These are phyloP conservation scores for Aegle marmelos DNA, from an alignment of 345 rosid genomes.

Conservation along the genomic window DNA sequence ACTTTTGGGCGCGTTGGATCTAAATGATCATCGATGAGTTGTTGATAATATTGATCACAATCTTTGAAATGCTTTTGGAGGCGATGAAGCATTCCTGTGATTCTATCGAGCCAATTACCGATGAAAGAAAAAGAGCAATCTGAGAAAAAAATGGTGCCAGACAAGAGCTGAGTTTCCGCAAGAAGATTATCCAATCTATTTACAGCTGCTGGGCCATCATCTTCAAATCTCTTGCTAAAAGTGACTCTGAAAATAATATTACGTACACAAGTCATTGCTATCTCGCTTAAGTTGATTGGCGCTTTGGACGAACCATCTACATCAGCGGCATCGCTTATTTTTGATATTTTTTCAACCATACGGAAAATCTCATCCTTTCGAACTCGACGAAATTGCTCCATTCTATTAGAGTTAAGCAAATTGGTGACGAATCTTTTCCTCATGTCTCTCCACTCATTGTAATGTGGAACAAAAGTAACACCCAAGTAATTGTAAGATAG, in stretches of 20 bases:
- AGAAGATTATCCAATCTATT: slow-evolving; percentile 23
- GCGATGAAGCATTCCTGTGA: slow-evolving; percentile 29
- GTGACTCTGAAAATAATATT: slow-evolving; percentile 32
- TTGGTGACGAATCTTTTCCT: no score
- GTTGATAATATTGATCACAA: slow-evolving; percentile 40
- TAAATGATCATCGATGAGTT: slow-evolving; percentile 40
- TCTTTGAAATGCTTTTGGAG: slow-evolving; percentile 30
- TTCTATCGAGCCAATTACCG: slow-evolving; percentile 38
- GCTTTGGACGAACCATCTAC: slow-evolving; percentile 6
- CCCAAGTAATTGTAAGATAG: no score
- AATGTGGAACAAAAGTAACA: no score
- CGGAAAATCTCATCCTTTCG: no score
- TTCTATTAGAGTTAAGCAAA: no score
- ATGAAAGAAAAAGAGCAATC: slow-evolving; percentile 34
- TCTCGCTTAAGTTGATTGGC: slow-evolving; percentile 24
- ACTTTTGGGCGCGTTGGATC: slow-evolving; percentile 13
- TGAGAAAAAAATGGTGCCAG: slow-evolving; percentile 31
- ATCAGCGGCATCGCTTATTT: no score
- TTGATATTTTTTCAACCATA: no score
- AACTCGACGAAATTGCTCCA: no score
- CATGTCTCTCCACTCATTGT: no score
- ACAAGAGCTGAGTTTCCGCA: slow-evolving; percentile 24
- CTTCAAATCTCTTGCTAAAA: slow-evolving; percentile 38
- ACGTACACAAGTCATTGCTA: slow-evolving; percentile 16
- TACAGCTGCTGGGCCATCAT: slow-evolving; percentile 20